Evolutionary conservation across 768 basidiomycete species (phyloP), one percentile per base, ranked within the genome.

Genomic region (Trametes gibbosa): DNA sequence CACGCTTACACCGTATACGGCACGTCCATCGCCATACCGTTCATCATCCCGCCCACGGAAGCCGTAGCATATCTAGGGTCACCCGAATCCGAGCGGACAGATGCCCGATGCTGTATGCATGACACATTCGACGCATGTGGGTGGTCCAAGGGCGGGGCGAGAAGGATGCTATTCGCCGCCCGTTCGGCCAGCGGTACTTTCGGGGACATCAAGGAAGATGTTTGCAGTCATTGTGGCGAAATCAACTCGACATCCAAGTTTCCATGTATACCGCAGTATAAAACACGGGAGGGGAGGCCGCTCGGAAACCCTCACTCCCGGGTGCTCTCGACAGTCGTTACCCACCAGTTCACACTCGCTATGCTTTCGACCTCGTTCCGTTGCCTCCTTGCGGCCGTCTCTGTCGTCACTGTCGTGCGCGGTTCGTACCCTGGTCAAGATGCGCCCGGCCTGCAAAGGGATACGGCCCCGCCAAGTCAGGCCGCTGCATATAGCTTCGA

Each of bases 381-480:
- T 34, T 19, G 52, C 16, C 57, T 62, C 23, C 47, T 62, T 17
- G 54, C 52, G 19, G 40, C 49, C 35, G 48, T 61, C 35, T 43
- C 41, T 13, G 29, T 54, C 16, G 54, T 50, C n/a, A 47, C 56
- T 14, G 39, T 40, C 14, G 58, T 49, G 19, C 39, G 48, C 12
- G 52, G 46, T 4, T 54, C 53, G 39, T 50, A 58, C 47, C 59
- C 64, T 8, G 59, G 61, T 0, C 51, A 54, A 9, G 50, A 58
- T 34, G 64, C 64, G 10, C 64, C 60, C 14, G 61, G 62, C 16
- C 55, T 67, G 7, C 45, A 41, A 10, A 45, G 63, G 23, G 66
- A 68, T 25, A 50, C 60, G 5, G 53, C 58, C 7, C 65, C 61
- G 6, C 50, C 56, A 9, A 40, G 47, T 7, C 48, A 49, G 40